These are phyloP conservation scores for Cytospora mali DNA, from an alignment of 2,329 filamentous ascomycete species.

Conservation along the genomic window DNA sequence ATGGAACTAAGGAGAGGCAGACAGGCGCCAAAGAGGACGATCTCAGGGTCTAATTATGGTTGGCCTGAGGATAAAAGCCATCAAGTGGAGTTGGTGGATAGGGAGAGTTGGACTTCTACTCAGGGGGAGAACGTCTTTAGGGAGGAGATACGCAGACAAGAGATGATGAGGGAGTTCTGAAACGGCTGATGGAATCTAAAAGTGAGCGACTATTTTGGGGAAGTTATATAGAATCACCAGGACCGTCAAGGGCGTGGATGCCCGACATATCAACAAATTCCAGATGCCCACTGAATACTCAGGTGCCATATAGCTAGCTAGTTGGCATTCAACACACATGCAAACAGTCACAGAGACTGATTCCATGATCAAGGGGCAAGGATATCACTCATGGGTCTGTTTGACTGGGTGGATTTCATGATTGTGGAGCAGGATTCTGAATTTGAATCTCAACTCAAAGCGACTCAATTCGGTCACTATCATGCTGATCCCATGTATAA, in stretches of 20 bases:
- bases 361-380: no score
- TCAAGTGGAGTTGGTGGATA: slow-evolving; percentile 37
- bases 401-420: not conserved
- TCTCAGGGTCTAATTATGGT: not conserved
- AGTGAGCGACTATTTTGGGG: not conserved
- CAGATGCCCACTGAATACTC: no score
- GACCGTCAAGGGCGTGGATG: not conserved
- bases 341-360: no score
- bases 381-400: not conserved
- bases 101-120: slow-evolving; percentile 38
- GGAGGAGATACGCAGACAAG: slow-evolving; percentile 42
- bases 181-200: no score
- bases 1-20: not conserved
- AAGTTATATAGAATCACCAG: not conserved
- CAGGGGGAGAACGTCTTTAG: slow-evolving; percentile 40
- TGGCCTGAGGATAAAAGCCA: slow-evolving; percentile 27
- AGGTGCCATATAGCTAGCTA: no score
- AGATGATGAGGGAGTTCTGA: slow-evolving; percentile 20
- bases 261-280: no score
- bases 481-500: not conserved
- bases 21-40: slow-evolving; percentile 23
- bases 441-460: not conserved
- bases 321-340: no score
- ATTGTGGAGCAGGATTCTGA: not conserved
- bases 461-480: not conserved